phyloP scores from a whole-genome alignment of 1,139 yeast species.

The Pneumocystis canis region DNA sequence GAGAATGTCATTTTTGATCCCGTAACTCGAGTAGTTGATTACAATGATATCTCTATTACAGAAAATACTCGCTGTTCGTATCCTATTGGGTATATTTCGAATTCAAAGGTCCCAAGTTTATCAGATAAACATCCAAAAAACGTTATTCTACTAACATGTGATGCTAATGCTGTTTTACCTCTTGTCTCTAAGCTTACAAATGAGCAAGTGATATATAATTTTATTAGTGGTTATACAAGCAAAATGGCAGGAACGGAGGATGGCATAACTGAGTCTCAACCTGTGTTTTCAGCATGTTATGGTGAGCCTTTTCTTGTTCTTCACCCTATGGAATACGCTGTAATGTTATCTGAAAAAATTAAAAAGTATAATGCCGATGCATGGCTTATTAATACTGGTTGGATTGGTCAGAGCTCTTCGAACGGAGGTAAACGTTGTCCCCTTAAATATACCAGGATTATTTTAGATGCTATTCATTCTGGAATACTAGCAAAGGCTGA shows the following conservation, averaged over 20 bases:
- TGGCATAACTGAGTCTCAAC: constrained; percentile 97
- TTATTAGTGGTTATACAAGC: constrained; percentile 95
- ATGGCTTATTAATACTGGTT: constrained; percentile 95
- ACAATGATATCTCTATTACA: constrained; percentile 65
- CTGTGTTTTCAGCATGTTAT: constrained; percentile 95
- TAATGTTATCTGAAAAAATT: constrained; percentile 90
- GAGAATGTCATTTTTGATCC: constrained; percentile 89
- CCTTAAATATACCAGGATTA: constrained; percentile 92
- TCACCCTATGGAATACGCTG: constrained; percentile 97
- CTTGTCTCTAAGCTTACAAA: constrained; percentile 89
- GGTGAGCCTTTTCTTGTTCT: constrained; percentile 98
- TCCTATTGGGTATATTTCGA: constrained; percentile 93
- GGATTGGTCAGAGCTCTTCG: constrained; percentile 91
- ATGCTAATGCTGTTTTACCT: constrained; percentile 94
- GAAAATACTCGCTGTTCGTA: constrained; percentile 97
- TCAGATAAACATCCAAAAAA: constrained; percentile 85
- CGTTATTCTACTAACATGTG: constrained; percentile 87
- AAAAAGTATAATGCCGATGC: constrained; percentile 78
- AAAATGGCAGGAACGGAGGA: constrained; percentile 99
- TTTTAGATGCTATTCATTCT: constrained; percentile 84
- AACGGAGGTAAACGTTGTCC: constrained; percentile 97
- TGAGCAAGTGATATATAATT: constrained; percentile 97
- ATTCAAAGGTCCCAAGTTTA: constrained; percentile 88
- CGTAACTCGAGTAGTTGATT: constrained; percentile 67
- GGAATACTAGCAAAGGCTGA: constrained; percentile 72